phyloP scores from a whole-genome alignment of 305 asterid species.

The Fraxinus paxiana region DNA sequence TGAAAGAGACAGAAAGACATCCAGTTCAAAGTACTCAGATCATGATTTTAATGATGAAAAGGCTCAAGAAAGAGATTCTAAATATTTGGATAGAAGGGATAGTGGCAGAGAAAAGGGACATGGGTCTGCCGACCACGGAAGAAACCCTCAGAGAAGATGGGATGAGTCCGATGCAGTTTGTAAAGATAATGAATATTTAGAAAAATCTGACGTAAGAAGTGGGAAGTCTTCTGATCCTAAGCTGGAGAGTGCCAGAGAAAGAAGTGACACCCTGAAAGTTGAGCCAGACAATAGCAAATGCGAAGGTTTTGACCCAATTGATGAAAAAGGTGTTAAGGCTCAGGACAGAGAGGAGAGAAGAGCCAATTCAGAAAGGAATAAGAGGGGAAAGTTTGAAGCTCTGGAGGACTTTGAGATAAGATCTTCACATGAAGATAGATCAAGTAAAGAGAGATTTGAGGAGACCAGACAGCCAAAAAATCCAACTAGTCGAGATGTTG shows the following conservation, averaged over 20 bases:
- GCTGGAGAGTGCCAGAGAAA: slow-evolving; percentile 44
- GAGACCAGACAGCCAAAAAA: slow-evolving; percentile 46
- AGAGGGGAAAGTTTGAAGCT: slow-evolving; percentile 48
- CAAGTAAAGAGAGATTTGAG: slow-evolving; percentile 52
- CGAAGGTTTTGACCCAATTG: slow-evolving; percentile 31
- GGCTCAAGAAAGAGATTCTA: slow-evolving; percentile 40
- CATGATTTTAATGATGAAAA: slow-evolving; percentile 49
- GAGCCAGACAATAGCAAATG: slow-evolving; percentile 34
- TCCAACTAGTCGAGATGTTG: slow-evolving; percentile 42
- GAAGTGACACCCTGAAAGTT: slow-evolving; percentile 32
- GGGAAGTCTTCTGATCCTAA: slow-evolving; percentile 42
- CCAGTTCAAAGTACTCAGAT: slow-evolving; percentile 46
- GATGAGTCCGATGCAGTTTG: slow-evolving; percentile 46
- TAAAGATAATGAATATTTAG: slow-evolving; percentile 34
- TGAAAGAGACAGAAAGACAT: slow-evolving; percentile 52
- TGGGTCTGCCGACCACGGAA: slow-evolving; percentile 42
- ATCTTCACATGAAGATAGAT: slow-evolving; percentile 34
- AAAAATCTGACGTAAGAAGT: slow-evolving; percentile 41
- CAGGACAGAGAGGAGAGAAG: slow-evolving; percentile 56
- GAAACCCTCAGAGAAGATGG: slow-evolving; percentile 62
- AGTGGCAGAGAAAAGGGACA: slow-evolving; percentile 47
- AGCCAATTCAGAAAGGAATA: slow-evolving; percentile 51
- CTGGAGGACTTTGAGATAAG: slow-evolving; percentile 39
- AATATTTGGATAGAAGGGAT: slow-evolving; percentile 54
- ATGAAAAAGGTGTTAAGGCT: slow-evolving; percentile 39